These are phyloP conservation scores for Phlebiopsis gigantea DNA, from an alignment of 768 basidiomycete genomes.

Conservation along the genomic window DNA sequence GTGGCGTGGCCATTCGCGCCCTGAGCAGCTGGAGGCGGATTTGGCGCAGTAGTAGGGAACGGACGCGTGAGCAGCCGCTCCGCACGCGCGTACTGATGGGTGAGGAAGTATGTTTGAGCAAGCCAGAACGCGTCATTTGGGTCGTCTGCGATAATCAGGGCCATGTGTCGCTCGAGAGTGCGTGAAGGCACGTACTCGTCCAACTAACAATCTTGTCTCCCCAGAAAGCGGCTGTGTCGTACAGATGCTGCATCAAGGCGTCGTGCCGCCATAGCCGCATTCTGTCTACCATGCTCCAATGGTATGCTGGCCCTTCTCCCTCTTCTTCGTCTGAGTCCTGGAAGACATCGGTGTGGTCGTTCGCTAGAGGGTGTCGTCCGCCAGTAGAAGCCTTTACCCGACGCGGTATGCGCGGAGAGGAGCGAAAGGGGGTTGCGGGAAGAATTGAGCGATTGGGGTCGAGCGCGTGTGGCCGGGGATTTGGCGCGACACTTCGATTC, in stretches of 20 bases:
- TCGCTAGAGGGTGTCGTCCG: constrained; percentile 66
- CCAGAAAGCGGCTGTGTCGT: constrained; percentile 97
- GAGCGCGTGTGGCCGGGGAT: constrained; percentile 50
- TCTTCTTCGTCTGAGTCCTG: constrained; percentile 57
- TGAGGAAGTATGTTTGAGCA: constrained; percentile 95
- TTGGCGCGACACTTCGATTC: constrained; percentile 56
- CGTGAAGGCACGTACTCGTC: constrained; percentile 62
- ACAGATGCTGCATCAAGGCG: constrained; percentile 96
- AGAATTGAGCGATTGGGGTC: constrained; percentile 81
- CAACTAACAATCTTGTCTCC: constrained; percentile 94
- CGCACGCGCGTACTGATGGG: constrained; percentile 91
- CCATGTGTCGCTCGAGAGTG: not conserved
- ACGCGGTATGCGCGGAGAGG: constrained; percentile 57
- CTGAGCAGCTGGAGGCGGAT: constrained; percentile 21
- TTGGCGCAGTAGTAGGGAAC: constrained; percentile 48
- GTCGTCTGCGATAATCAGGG: constrained; percentile 51
- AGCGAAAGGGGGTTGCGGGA: constrained; percentile 63
- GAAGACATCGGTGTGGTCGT: constrained; percentile 72
- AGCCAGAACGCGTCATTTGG: constrained; percentile 99
- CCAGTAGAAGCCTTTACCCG: constrained; percentile 45
- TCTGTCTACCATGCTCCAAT: constrained; percentile 88
- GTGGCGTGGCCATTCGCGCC: constrained; percentile 45
- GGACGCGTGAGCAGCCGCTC: constrained; percentile 88
- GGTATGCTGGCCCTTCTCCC: constrained; percentile 52
- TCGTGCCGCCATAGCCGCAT: constrained; percentile 98